Evolutionary conservation across 1,139 yeast genomes (phyloP).

Genomic region (Pichia terricola): DNA sequence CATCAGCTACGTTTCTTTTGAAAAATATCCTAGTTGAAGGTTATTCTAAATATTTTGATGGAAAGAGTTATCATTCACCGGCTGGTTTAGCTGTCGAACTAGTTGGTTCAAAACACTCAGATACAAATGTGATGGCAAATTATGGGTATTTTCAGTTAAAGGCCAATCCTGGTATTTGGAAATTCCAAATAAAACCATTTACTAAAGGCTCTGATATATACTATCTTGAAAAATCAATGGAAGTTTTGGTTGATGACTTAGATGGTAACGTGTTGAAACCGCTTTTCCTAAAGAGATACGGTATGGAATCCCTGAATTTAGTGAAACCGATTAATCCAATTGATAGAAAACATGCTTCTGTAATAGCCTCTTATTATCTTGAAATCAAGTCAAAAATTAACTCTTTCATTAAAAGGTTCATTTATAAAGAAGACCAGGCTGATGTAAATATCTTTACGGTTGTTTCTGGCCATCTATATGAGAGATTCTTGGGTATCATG

Average conservation of each 20-base stretch:
- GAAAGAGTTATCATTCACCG: slow-evolving; percentile 31
- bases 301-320: slow-evolving; percentile 32
- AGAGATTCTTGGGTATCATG: slow-evolving; percentile 67
- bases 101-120: slow-evolving; percentile 25
- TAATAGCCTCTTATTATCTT: background rate
- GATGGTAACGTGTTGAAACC: slow-evolving; percentile 42
- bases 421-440: slow-evolving; percentile 29
- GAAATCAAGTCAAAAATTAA: background rate
- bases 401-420: background rate
- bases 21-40: slow-evolving; percentile 60
- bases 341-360: background rate
- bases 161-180: slow-evolving; percentile 62
- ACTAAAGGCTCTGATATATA: slow-evolving; percentile 35
- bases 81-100: slow-evolving; percentile 42
- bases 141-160: slow-evolving; percentile 70
- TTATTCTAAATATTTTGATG: slow-evolving; percentile 38
- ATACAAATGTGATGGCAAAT: slow-evolving; percentile 63
- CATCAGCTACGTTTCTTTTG: slow-evolving; percentile 38
- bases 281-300: slow-evolving; percentile 33
- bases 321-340: slow-evolving; percentile 13
- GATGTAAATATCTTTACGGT: slow-evolving; percentile 76
- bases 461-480: slow-evolving; percentile 74
- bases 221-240: slow-evolving; percentile 32
- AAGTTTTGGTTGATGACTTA: slow-evolving; percentile 28
- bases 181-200: slow-evolving; percentile 32